phyloP scores from a whole-genome alignment of 2,329 filamentous ascomycete genomes.

The Cordyceps cicadae region DNA sequence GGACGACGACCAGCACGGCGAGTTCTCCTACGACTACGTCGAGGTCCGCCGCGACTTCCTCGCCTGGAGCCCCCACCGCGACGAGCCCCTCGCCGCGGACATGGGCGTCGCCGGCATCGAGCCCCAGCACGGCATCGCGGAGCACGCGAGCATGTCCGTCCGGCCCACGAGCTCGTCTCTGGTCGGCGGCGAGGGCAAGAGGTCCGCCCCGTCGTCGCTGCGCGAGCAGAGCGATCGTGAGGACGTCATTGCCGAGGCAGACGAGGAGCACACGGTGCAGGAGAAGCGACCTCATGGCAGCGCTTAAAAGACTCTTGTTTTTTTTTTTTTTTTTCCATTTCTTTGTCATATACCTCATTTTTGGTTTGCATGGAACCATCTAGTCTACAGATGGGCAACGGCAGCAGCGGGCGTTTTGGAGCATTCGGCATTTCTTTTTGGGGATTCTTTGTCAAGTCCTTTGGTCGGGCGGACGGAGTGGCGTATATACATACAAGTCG shows the following conservation, averaged over 20 bases:
- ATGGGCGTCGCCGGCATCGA: conserved; percentile 34
- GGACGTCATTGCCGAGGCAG: conserved; percentile 8
- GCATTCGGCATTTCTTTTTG: not conserved
- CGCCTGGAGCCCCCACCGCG: conserved; percentile 72
- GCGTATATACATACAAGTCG: not conserved
- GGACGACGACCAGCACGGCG: conserved; percentile 84
- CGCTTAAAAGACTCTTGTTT: not conserved
- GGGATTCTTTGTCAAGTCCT: too few relatives aligned
- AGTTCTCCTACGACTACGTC: conserved; percentile 86
- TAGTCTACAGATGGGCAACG: not conserved
- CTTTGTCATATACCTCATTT: not conserved
- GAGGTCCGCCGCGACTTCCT: conserved; percentile 84
- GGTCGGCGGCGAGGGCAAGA: conserved; percentile 11
- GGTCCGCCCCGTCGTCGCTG: conserved; percentile 6
- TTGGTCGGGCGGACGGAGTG: not conserved
- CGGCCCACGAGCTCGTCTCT: conserved; percentile 18
- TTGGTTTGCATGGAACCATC: not conserved
- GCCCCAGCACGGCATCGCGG: conserved; percentile 64
- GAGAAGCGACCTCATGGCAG: conserved; percentile 13
- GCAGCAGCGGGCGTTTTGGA: conserved; percentile 5
- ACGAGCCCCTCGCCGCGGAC: conserved; percentile 47
- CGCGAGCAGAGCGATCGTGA: conserved; percentile 3
- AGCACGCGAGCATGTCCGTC: conserved; percentile 43
- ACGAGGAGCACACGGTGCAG: not conserved
- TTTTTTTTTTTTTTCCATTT: not conserved